Evolutionary conservation across 2,329 filamentous ascomycete species (phyloP), one percentile per base, ranked within the genome.

Genomic region (Metarhizium guizhouense): DNA sequence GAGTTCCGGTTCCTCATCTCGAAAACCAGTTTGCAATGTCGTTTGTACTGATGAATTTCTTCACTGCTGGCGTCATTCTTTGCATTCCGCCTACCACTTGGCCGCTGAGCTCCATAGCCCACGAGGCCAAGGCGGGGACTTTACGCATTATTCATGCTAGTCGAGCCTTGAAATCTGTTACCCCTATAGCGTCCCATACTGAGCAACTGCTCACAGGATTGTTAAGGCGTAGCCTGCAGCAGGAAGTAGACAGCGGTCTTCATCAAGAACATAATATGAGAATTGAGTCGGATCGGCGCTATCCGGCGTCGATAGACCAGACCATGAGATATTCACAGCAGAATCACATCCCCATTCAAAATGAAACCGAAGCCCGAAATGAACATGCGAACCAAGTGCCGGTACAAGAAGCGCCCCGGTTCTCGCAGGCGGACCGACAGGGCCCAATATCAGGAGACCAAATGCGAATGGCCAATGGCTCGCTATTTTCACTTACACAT

Each of bases 91-190:
- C 66, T 14, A 66, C 62, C 3, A 64, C 58, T 20, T 62, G 62
- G 29, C 66, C 66, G 8, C 62, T 63, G 50, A 67, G 64, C 38
- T 49, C 57, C 36, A 58, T 60, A 38, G 63, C 66, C 1, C 59
- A 63, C 29, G 64, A 67, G n/a, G 61, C 66, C 10, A 68, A 68
- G 52, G 60, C 64, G 2, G 65, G 65, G 4, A 61, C 66, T 6
- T 55, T 68, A 43, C 58, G 62, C 14, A 68, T 68, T 36, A 68
- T 68, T 13, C 60, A 59, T 18, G 60, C 64, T 1, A 62, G 62
- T 42, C 54, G 60, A 25, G 56, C 59, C 1, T 57, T 66, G 13
- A 54, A 51, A 36, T 25, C 50, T 8, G 36, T 51, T 8, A 51
- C 34, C 11, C 53, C 53, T 4, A 51, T 54, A 29, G 53, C 53